phyloP scores from a whole-genome alignment of 208 protist genomes.

The Leishmania major region DNA sequence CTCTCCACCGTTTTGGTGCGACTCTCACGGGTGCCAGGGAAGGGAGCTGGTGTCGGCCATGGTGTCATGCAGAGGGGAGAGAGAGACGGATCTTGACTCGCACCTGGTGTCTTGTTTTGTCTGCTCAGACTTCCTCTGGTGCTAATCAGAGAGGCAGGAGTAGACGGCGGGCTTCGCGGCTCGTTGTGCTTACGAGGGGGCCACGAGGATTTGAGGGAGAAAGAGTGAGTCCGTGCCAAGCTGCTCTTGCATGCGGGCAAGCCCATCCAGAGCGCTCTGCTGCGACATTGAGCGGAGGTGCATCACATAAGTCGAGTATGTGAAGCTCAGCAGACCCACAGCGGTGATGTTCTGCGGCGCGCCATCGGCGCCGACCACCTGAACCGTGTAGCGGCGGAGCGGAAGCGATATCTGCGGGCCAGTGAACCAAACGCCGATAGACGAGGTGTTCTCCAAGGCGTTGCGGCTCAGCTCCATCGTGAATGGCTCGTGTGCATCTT shows the following conservation, averaged over 20 bases:
- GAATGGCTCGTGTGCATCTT: constrained; percentile 17
- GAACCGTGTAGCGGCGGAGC: constrained; percentile 65
- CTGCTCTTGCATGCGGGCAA: constrained; percentile 49
- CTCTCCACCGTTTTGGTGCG: not conserved
- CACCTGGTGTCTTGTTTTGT: not conserved
- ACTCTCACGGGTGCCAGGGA: not conserved
- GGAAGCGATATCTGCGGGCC: constrained; percentile 63
- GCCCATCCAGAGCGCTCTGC: constrained; percentile 41
- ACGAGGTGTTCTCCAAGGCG: constrained; percentile 74
- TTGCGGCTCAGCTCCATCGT: constrained; percentile 30
- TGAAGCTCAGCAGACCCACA: constrained; percentile 66
- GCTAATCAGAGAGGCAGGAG: not conserved
- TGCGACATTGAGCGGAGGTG: constrained; percentile 53
- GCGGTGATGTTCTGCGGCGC: constrained; percentile 48
- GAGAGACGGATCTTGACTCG: not conserved
- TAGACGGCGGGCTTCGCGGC: not conserved
- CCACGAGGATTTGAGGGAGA: constrained; percentile 53
- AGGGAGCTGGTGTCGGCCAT: not conserved
- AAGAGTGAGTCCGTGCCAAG: constrained; percentile 56
- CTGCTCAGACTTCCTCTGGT: not conserved
- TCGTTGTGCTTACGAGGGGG: constrained; percentile 13
- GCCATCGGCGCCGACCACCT: constrained; percentile 38
- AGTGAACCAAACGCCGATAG: constrained; percentile 73
- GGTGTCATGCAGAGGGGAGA: not conserved
- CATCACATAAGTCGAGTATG: constrained; percentile 84